phyloP scores from a whole-genome alignment of 768 basidiomycete species.

The Collybia nuda region DNA sequence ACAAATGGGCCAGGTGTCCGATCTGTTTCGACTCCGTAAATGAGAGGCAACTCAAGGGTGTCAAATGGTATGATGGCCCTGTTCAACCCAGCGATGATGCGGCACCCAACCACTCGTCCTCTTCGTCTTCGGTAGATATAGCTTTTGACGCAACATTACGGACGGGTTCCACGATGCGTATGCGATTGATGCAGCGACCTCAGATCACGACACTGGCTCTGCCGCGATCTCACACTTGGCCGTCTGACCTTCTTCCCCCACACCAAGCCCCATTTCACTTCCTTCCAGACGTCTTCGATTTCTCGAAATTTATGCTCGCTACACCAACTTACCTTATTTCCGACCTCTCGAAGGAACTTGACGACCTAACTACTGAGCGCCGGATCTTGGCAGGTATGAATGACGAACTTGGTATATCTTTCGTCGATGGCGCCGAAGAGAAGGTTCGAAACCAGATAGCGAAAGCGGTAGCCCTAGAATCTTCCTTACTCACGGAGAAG shows the following conservation, averaged over 20 bases:
- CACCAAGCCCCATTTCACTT: constrained; percentile 97
- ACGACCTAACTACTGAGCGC: constrained; percentile 71
- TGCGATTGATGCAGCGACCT: constrained; percentile 91
- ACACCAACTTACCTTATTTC: constrained; percentile 81
- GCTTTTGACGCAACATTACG: constrained; percentile 39
- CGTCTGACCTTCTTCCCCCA: constrained; percentile 86
- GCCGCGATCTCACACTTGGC: constrained; percentile 91
- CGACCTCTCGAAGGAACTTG: constrained; percentile 72
- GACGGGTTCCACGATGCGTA: constrained; percentile 62
- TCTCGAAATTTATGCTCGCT: constrained; percentile 95
- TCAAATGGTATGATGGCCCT: constrained; percentile 82
- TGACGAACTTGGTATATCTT: constrained; percentile 77
- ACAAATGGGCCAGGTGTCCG: constrained; percentile 92
- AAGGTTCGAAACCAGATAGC: constrained; percentile 79
- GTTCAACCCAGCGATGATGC: constrained; percentile 28
- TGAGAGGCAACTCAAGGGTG: constrained; percentile 87
- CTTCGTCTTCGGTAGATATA: constrained; percentile 37
- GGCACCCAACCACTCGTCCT: constrained; percentile 39
- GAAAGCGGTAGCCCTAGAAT: constrained; percentile 76
- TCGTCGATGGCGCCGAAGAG: constrained; percentile 75
- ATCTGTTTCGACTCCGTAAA: constrained; percentile 95
- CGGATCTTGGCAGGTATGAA: constrained; percentile 60
- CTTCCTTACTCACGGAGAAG: constrained; percentile 56
- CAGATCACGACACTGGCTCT: constrained; percentile 94
- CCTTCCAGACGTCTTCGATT: constrained; percentile 85